Conservation (phyloP, 2,329 filamentous ascomycete genomes). For the Didymella pinodella region DNA sequence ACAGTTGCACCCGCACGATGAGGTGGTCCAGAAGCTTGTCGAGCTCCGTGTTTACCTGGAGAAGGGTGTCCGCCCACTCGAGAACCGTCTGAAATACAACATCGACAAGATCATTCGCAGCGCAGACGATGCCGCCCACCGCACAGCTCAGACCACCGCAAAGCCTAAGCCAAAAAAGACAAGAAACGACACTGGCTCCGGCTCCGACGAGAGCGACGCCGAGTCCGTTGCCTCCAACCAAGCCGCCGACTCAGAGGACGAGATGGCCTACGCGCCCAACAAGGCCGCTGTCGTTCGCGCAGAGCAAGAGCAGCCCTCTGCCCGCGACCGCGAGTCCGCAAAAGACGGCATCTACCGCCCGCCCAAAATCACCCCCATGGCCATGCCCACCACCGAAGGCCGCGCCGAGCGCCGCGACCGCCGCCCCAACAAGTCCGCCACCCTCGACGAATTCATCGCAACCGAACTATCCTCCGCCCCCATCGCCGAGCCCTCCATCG, state of each 20-base stretch:
- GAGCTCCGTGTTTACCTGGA: conserved; percentile 93
- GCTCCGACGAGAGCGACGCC: conserved; percentile 53
- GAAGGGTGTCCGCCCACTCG: conserved; percentile 87
- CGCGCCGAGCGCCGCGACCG: conserved; percentile 69
- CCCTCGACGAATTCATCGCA: conserved; percentile 89
- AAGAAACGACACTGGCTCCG: conserved; percentile 50
- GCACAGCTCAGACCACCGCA: conserved; percentile 37
- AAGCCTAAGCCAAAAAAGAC: conserved; percentile 33
- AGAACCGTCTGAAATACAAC: conserved; percentile 91
- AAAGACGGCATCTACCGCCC: conserved; percentile 82
- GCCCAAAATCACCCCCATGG: conserved; percentile 84
- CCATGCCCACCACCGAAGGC: conserved; percentile 74
- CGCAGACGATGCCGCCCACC: conserved; percentile 70
- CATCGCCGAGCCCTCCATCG: conserved; percentile 86
- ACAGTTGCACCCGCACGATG: conserved; percentile 62
- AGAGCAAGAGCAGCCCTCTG: conserved; percentile 29
- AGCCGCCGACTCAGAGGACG: conserved; percentile 58
- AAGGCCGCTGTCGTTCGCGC: conserved; percentile 55
- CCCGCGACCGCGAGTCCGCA: conserved; percentile 42
- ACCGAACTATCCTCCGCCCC: conserved; percentile 85
- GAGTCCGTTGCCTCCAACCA: conserved; percentile 41
- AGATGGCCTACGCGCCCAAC: conserved; percentile 70
- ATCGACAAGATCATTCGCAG: conserved; percentile 93
- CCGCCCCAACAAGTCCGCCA: conserved; percentile 75
- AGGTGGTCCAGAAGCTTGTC: conserved; percentile 84